These are phyloP conservation scores for Populus tomentosa DNA, from an alignment of 441 rosid species.

Conservation along the genomic window DNA sequence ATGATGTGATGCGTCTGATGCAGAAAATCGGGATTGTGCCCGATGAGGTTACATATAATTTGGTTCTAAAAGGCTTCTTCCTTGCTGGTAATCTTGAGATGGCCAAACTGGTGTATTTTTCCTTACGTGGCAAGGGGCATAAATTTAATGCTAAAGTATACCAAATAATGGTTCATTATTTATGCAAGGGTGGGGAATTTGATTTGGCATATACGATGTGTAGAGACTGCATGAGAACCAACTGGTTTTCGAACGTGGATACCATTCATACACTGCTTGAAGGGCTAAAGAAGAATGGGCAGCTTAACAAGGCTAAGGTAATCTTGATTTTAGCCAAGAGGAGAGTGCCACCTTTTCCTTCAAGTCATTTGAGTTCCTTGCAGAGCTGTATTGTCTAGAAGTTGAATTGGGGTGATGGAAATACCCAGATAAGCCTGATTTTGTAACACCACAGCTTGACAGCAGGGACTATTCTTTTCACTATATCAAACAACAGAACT, in stretches of 20 bases:
- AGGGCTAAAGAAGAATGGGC: conserved; percentile 51
- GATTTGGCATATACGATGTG: conserved; percentile 65
- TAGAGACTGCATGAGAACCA: conserved; percentile 59
- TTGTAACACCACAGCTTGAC: conserved; percentile 16
- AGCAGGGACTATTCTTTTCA: conserved; percentile 21
- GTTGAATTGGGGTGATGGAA: conserved; percentile 16
- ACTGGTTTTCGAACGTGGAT: conserved; percentile 56
- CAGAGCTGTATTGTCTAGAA: conserved; percentile 29
- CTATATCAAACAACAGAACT: conserved; percentile 14
- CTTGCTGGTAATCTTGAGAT: conserved; percentile 60
- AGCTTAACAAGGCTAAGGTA: conserved; percentile 47
- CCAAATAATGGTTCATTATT: conserved; percentile 80
- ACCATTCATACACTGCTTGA: conserved; percentile 49
- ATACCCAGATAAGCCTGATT: conserved; percentile 6
- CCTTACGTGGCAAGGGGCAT: conserved; percentile 43
- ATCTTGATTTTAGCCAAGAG: conserved; percentile 40
- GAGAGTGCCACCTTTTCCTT: conserved; percentile 55
- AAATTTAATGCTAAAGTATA: conserved; percentile 63
- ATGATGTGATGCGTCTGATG: conserved; percentile 57
- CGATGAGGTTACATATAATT: conserved; percentile 63
- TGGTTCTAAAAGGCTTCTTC: conserved; percentile 79
- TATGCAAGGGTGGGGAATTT: conserved; percentile 56
- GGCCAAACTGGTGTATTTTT: conserved; percentile 69
- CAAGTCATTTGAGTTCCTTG: conserved; percentile 43
- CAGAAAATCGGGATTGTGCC: conserved; percentile 47